Conservation (phyloP, 352 stramenopile genomes). For the Sclerospora graminicola region DNA sequence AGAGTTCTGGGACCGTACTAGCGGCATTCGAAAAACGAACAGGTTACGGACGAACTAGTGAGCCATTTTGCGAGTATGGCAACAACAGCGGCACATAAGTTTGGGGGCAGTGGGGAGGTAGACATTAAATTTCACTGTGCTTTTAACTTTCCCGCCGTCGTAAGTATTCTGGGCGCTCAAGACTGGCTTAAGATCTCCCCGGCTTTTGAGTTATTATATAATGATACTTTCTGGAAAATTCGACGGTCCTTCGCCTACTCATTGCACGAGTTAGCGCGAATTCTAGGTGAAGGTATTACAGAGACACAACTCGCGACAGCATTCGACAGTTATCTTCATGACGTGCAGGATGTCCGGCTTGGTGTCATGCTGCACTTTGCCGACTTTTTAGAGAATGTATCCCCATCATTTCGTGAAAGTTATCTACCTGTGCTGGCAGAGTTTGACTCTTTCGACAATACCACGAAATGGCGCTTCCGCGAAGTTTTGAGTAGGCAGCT, state of each 20-base stretch:
- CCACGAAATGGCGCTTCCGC: conserved; percentile 81
- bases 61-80: conserved; percentile 82
- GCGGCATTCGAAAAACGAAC: conserved; percentile 75
- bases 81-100: conserved; percentile 36
- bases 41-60: conserved; percentile 74
- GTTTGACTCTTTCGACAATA: conserved; percentile 50
- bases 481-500: conserved; percentile 69
- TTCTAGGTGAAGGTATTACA: conserved; percentile 74
- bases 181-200: conserved; percentile 72
- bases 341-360: conserved; percentile 73
- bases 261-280: conserved; percentile 79
- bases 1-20: conserved; percentile 75
- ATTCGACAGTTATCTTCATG: conserved; percentile 79
- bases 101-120: conserved; percentile 63
- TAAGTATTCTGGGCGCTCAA: conserved; percentile 55
- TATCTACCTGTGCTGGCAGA: conserved; percentile 72
- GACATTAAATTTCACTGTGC: conserved; percentile 90
- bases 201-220: conserved; percentile 72
- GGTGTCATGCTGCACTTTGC: conserved; percentile 81
- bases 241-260: conserved; percentile 88
- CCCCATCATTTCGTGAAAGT: conserved; percentile 54
- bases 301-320: conserved; percentile 68
- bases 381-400: conserved; percentile 71
- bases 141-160: conserved; percentile 86
- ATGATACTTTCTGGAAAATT: conserved; percentile 85